Evolutionary conservation across 2,329 filamentous ascomycete species (phyloP).

Genomic region (Botryotinia calthae): DNA sequence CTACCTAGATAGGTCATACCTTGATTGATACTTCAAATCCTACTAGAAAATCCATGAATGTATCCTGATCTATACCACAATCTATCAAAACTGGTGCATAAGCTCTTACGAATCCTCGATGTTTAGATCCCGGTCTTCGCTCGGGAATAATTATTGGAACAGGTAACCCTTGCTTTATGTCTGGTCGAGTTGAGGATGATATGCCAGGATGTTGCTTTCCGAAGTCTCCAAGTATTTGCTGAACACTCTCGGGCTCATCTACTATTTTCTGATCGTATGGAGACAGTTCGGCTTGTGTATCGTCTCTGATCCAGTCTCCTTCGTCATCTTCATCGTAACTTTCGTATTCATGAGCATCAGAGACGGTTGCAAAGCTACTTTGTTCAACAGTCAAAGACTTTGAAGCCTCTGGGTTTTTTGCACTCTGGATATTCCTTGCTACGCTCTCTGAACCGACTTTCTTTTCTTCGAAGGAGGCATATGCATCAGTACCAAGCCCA

Average conservation of each 20-base stretch:
- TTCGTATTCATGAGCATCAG: background rate
- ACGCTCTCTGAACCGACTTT: background rate
- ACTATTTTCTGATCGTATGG: background rate
- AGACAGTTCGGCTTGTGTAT: constrained; percentile 12
- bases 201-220: background rate
- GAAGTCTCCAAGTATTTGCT: constrained; percentile 11
- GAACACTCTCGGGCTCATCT: background rate
- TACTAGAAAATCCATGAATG: constrained; percentile 50
- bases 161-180: constrained; percentile 32
- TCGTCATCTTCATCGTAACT: constrained; percentile 18
- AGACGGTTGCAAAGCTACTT: background rate
- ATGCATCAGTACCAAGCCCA: constrained; percentile 4
- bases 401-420: background rate
- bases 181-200: background rate
- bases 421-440: background rate
- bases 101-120: constrained; percentile 51
- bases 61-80: constrained; percentile 47
- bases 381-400: background rate
- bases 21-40: constrained; percentile 42
- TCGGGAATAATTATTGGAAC: constrained; percentile 53
- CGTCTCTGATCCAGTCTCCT: constrained; percentile 16
- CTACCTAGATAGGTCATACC: background rate
- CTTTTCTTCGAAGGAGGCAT: constrained; percentile 10
- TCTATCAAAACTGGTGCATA: constrained; percentile 50
- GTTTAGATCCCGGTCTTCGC: constrained; percentile 48